A percentile compares a stretch with the other conserved stretches of the same genome.
Evolutionary conservation across 2,329 filamentous ascomycete species (phyloP).

Genomic region (Aureobasidium subglaciale): DNA sequence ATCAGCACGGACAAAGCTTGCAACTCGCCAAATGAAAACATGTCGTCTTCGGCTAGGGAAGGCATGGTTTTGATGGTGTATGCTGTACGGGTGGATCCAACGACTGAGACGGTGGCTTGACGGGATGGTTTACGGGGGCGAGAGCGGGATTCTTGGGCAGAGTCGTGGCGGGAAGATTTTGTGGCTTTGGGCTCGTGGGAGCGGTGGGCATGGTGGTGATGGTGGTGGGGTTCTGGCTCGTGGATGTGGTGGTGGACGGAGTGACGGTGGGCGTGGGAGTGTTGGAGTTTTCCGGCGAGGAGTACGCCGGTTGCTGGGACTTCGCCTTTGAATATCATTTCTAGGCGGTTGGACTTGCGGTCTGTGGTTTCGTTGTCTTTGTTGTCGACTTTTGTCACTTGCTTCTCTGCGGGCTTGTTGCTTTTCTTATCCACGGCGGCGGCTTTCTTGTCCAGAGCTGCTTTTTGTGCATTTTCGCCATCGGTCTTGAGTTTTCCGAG

Average conservation of each 20-base stretch:
- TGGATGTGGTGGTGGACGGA: neutral
- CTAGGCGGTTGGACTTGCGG: neutral
- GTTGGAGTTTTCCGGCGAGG: neutral
- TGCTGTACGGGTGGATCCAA: neutral
- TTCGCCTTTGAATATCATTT: slow-evolving; percentile 17
- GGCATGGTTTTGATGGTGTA: slow-evolving; percentile 16
- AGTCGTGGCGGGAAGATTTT: neutral
- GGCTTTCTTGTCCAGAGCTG: slow-evolving; percentile 8
- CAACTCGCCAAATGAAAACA: slow-evolving; percentile 34
- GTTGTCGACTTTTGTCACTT: slow-evolving; percentile 17
- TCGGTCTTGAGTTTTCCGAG: slow-evolving; percentile 32
- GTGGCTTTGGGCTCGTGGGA: neutral
- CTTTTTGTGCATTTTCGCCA: neutral
- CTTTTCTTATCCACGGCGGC: slow-evolving; percentile 17
- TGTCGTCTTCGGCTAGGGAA: slow-evolving; percentile 27
- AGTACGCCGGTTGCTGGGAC: neutral
- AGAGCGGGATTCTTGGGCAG: neutral
- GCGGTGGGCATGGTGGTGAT: neutral
- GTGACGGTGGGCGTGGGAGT: neutral
- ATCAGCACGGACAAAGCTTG: slow-evolving; percentile 39
- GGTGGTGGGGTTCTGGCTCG: neutral
- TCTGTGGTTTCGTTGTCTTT: slow-evolving; percentile 15
- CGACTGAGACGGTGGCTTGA: neutral
- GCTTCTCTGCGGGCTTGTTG: neutral
- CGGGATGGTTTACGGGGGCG: neutral